Percentiles rank a stretch among this genome's conserved stretches.
phyloP scores from a whole-genome alignment of 2,329 filamentous ascomycete species.

The Pestalotiopsis sp. region DNA sequence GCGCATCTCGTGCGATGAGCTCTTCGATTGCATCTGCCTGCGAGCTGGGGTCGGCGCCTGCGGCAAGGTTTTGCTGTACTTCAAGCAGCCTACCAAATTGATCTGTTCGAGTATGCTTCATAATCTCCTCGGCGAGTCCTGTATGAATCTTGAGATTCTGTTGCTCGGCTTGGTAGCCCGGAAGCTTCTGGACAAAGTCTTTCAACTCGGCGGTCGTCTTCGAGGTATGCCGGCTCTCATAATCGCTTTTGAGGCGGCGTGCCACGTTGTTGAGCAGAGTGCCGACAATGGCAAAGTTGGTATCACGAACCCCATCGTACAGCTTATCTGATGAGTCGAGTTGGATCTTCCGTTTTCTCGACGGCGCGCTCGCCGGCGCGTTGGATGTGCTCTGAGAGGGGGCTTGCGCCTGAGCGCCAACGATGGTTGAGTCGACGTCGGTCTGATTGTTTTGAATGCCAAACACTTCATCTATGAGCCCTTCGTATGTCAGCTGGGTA shows the following conservation, averaged over 20 bases:
- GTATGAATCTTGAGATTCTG: conserved; percentile 92
- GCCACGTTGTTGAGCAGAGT: conserved; percentile 88
- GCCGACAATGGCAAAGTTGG: conserved; percentile 95
- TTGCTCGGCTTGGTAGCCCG: conserved; percentile 90
- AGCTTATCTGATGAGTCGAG: conserved; percentile 89
- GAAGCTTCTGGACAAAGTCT: conserved; percentile 92
- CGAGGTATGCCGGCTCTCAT: conserved; percentile 82
- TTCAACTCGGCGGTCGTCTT: conserved; percentile 90
- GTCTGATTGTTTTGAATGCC: conserved; percentile 90
- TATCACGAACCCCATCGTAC: conserved; percentile 84
- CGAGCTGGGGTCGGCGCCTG: conserved; percentile 83
- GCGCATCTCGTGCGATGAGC: conserved; percentile 84
- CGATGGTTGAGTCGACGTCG: conserved; percentile 87
- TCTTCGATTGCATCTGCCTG: conserved; percentile 93
- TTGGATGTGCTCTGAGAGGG: conserved; percentile 55
- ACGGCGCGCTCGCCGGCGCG: conserved; percentile 55
- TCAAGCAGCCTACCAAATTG: conserved; percentile 87
- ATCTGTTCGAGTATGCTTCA: conserved; percentile 88
- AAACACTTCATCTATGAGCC: conserved; percentile 91
- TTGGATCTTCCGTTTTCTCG: conserved; percentile 82
- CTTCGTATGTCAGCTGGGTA: conserved; percentile 96
- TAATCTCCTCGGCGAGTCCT: conserved; percentile 90
- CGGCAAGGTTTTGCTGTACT: conserved; percentile 93
- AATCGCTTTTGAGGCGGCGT: conserved; percentile 80
- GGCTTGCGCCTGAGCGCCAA: conserved; percentile 70